Evolutionary conservation across 2,329 filamentous ascomycete species (phyloP).

Genomic region (Diaporthe amygdali): DNA sequence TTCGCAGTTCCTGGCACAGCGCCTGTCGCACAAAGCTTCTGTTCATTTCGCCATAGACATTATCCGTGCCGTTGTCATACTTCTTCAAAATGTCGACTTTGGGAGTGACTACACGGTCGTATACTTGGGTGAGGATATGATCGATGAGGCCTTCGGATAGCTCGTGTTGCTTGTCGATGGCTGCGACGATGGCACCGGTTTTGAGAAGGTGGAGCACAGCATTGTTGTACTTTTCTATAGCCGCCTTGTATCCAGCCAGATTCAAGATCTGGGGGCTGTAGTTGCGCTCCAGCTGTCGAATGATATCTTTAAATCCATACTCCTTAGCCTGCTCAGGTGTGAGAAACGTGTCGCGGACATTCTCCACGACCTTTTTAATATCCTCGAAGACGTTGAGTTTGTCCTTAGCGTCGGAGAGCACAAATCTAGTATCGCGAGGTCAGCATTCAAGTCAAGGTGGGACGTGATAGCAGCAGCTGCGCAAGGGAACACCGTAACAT

Average conservation of each 20-base stretch:
- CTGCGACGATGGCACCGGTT: conserved; percentile 74
- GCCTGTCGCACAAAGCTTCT: conserved; percentile 85
- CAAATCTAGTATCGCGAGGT: conserved; percentile 56
- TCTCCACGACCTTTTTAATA: conserved; percentile 72
- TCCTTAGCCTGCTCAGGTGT: conserved; percentile 67
- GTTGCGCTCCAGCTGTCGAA: conserved; percentile 78
- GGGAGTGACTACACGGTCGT: conserved; percentile 90
- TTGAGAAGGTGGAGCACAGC: conserved; percentile 68
- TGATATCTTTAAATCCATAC: conserved; percentile 70
- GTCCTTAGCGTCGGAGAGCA: conserved; percentile 79
- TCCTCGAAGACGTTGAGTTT: conserved; percentile 79
- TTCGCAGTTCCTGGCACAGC: conserved; percentile 74
- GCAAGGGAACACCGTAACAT: conserved; percentile 14
- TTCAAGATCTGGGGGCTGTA: conserved; percentile 69
- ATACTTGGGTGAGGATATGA: conserved; percentile 85
- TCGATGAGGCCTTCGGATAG: conserved; percentile 76
- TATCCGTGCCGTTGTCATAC: conserved; percentile 90
- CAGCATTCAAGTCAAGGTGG: background rate
- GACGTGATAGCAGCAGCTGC: background rate
- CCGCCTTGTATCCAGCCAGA: conserved; percentile 71
- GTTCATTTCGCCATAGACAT: conserved; percentile 92
- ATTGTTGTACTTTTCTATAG: conserved; percentile 79
- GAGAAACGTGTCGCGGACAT: conserved; percentile 78
- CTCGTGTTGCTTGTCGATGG: conserved; percentile 71
- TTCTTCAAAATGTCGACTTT: conserved; percentile 82